phyloP scores from a whole-genome alignment of 2,329 filamentous ascomycete genomes.

The Fusarium mexicanum region DNA sequence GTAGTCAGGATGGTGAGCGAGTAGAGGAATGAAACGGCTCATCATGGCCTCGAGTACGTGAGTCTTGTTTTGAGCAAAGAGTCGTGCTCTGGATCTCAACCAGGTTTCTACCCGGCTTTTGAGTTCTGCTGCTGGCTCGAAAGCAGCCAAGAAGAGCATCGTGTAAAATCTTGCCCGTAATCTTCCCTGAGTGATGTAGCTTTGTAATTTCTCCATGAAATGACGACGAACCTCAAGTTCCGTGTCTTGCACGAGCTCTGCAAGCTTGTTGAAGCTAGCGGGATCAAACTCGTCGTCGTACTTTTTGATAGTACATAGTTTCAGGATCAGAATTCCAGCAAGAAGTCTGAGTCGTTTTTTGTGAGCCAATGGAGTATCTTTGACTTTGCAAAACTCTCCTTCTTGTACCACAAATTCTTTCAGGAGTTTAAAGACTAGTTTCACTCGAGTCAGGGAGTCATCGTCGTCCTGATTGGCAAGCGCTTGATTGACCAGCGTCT shows the following conservation, averaged over 20 bases:
- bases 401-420: constrained; percentile 78
- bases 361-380: constrained; percentile 80
- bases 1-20: constrained; percentile 96
- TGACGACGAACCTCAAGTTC: constrained; percentile 76
- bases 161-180: constrained; percentile 84
- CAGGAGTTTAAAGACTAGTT: constrained; percentile 80
- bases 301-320: constrained; percentile 80
- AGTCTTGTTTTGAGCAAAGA: constrained; percentile 67
- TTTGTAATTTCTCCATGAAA: constrained; percentile 89
- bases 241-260: constrained; percentile 82
- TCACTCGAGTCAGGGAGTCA: constrained; percentile 67
- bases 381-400: constrained; percentile 81
- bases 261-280: constrained; percentile 81
- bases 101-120: constrained; percentile 84
- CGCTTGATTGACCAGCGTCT: constrained; percentile 85
- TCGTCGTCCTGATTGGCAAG: constrained; percentile 66
- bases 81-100: constrained; percentile 82
- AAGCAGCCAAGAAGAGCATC: constrained; percentile 89
- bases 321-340: constrained; percentile 83
- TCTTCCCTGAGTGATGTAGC: constrained; percentile 80
- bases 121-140: constrained; percentile 81
- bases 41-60: constrained; percentile 83
- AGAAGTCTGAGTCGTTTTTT: constrained; percentile 82
- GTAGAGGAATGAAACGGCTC: constrained; percentile 82
- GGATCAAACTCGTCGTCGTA: constrained; percentile 81